Conservation (phyloP, 805 yeast species). For the Candida quercuum region DNA sequence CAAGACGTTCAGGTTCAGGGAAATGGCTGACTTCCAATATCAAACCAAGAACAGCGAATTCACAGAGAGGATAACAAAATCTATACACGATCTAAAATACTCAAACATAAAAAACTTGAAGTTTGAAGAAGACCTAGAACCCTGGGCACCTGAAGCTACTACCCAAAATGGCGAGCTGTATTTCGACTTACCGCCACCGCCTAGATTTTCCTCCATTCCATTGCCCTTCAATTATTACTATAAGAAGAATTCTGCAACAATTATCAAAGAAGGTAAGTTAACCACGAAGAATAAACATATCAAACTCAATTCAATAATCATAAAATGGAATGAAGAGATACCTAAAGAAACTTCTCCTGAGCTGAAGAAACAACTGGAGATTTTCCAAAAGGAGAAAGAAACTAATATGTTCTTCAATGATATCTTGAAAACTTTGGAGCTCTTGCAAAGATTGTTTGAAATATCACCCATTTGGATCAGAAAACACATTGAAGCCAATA, state of each 20-base stretch:
- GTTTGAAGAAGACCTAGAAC: conserved; percentile 29
- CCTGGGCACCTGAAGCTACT: conserved; percentile 25
- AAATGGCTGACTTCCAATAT: conserved; percentile 84
- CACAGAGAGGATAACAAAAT: conserved; percentile 31
- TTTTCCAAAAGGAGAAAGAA: conserved; percentile 26
- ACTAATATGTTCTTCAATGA: conserved; percentile 23
- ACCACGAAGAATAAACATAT: conserved; percentile 38
- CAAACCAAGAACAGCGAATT: conserved; percentile 53
- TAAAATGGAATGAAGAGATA: conserved; percentile 40
- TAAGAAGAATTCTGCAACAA: conserved; percentile 60
- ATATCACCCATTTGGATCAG: conserved; percentile 84
- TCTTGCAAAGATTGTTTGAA: conserved; percentile 44
- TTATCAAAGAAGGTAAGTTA: conserved; percentile 41
- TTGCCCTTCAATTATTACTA: conserved; percentile 77
- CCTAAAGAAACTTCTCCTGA: conserved; percentile 49
- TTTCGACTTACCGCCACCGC: conserved; percentile 78
- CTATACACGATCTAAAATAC: conserved; percentile 39
- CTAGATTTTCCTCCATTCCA: conserved; percentile 68
- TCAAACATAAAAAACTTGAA: conserved; percentile 34
- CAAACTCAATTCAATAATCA: conserved; percentile 50
- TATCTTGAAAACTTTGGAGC: conserved; percentile 24
- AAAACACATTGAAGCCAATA: conserved; percentile 54
- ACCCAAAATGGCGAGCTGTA: conserved; percentile 3
- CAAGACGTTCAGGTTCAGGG: conserved; percentile 70
- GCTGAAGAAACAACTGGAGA: conserved; percentile 39